Evolutionary conservation across 768 basidiomycete genomes (phyloP).

Genomic region (Russula ochroleuca): DNA sequence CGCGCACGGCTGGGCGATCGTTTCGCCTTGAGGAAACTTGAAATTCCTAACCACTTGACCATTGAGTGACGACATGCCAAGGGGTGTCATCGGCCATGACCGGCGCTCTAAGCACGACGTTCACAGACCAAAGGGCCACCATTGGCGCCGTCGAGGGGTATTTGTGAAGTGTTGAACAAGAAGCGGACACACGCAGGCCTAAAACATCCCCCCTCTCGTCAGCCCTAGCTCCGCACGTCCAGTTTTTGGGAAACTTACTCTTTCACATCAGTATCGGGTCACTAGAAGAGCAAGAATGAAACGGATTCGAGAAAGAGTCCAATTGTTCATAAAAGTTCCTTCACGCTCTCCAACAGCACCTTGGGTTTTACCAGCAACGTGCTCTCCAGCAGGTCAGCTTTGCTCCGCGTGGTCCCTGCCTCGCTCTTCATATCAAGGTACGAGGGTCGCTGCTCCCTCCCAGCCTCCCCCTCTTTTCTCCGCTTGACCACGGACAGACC

Average conservation of each 20-base stretch:
- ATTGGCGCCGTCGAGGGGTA: slow-evolving; percentile 15
- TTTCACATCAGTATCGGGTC: slow-evolving; percentile 14
- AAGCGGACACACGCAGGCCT: slow-evolving; percentile 16
- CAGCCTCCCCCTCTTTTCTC: slow-evolving; percentile 17
- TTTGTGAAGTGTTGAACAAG: slow-evolving; percentile 17
- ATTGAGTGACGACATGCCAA: slow-evolving; percentile 13
- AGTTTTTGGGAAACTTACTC: slow-evolving; percentile 13
- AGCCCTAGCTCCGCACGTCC: slow-evolving; percentile 1
- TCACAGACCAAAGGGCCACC: slow-evolving; percentile 10
- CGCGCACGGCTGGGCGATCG: slow-evolving; percentile 16
- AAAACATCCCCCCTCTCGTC: slow-evolving; percentile 2
- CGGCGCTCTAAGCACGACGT: slow-evolving; percentile 15
- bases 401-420: slow-evolving; percentile 12
- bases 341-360: slow-evolving; percentile 29
- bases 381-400: slow-evolving; percentile 20
- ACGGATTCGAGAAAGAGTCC: slow-evolving; percentile 15
- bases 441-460: slow-evolving; percentile 7
- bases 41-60: slow-evolving; percentile 16
- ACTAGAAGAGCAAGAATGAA: slow-evolving; percentile 19
- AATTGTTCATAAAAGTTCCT: slow-evolving; percentile 25
- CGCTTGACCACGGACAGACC: slow-evolving; percentile 24
- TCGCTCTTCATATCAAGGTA: slow-evolving; percentile 22
- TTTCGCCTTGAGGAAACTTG: slow-evolving; percentile 9
- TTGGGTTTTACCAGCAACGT: slow-evolving; percentile 28
- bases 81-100: slow-evolving; percentile 10